phyloP scores from a whole-genome alignment of 768 basidiomycete species.

The Mycena floridula region DNA sequence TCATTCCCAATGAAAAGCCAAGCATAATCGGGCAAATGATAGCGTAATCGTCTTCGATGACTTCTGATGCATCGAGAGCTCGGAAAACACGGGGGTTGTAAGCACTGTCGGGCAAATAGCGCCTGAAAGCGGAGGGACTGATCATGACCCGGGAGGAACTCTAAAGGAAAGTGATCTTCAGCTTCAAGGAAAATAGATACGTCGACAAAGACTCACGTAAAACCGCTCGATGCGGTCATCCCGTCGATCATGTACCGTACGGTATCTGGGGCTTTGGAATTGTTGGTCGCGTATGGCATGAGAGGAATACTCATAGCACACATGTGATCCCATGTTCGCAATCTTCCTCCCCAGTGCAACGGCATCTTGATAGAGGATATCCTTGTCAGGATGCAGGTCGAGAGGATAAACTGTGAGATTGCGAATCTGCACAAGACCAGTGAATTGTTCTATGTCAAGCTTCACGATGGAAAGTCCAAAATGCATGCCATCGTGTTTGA shows the following conservation, averaged over 20 bases:
- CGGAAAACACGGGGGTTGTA: slow-evolving; percentile 13
- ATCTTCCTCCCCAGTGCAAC: slow-evolving; percentile 10
- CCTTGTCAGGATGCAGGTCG: slow-evolving; percentile 4
- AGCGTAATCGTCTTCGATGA: slow-evolving; percentile 18
- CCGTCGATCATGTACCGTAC: not conserved
- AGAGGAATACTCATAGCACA: slow-evolving; percentile 11
- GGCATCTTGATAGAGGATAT: slow-evolving; percentile 4
- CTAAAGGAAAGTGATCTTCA: slow-evolving; percentile 3
- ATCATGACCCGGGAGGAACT: slow-evolving; percentile 22
- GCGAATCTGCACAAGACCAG: slow-evolving; percentile 11
- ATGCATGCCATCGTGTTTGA: slow-evolving; percentile 10
- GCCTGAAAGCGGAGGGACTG: slow-evolving; percentile 15
- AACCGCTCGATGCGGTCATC: not conserved
- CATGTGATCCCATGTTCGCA: slow-evolving; percentile 1
- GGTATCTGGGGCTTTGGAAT: not conserved
- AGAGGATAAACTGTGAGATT: slow-evolving; percentile 15
- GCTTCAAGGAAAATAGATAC: not conserved
- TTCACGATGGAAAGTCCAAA: slow-evolving; percentile 10
- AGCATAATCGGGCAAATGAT: slow-evolving; percentile 16
- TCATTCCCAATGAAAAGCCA: slow-evolving; percentile 12
- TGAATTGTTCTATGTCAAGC: slow-evolving; percentile 10
- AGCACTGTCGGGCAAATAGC: slow-evolving; percentile 13
- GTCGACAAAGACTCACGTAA: slow-evolving; percentile 1
- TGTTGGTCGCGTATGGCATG: slow-evolving; percentile 9
- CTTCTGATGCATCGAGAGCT: slow-evolving; percentile 7